Evolutionary conservation across 192 early-diverging fungal genomes (phyloP), one percentile per base, ranked within the genome.

Genomic region (Rhizophlyctis rosea): DNA sequence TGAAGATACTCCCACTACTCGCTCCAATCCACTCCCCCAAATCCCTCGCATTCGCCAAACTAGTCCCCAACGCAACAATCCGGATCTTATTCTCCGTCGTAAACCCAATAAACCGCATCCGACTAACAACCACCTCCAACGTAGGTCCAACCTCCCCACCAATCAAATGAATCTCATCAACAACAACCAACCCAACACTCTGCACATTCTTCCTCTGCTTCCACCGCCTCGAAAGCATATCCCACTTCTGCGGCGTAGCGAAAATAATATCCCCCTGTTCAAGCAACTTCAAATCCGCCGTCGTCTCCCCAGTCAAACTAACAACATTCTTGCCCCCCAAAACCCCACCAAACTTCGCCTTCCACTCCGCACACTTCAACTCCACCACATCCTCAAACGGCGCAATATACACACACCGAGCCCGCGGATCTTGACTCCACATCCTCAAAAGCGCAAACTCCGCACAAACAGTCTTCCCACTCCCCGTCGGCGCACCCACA

Each of bases 1-100:
- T 99, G 72, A 92, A 96, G n/a, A 93, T 86, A 4, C 84, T 78
- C 3, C 83, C 77, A 18, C 48, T 59, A 0, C 87, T 82, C 0
- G 90, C 90, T 33, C 94, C 95, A 61, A 99, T 91, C 97, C 97
- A 99, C 64, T 94, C 91, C 1, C 93, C 97, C 36, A 99, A 74
- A 64, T 99, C 97, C n/a, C 88, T 80, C n/a, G 96, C 95, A 71
- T 99, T 99, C 25, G 95, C 92, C 47, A 99, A 64, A 1, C 91
- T 91, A 1, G 91, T 87, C 47, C 91, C 86, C 61, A 99, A 73
- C 18, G 87, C 91, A 30, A 99, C 87, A 35, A 99, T 90, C n/a
- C 97, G 89, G 59, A 97, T 90, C 36, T 85, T 76, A 39, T 85
- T 84, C 48, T 89, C 88, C 0, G 84, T 81, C 69, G 92, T 88